Evolutionary conservation across 208 protist species (phyloP), one percentile per base, ranked within the genome.

Genomic region (Acanthamoeba triangularis): DNA sequence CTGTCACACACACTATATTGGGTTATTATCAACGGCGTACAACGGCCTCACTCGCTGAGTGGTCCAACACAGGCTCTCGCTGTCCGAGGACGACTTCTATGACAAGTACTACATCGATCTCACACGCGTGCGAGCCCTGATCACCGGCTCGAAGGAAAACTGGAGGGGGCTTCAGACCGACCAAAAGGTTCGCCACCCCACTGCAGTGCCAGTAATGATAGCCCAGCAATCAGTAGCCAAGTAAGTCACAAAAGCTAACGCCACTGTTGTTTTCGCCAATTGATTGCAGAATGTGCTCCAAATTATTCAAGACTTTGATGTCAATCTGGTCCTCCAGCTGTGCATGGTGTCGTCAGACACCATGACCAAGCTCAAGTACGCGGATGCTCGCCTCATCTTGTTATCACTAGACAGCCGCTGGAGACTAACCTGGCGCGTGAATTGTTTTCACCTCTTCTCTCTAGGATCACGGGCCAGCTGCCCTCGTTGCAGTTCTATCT

Each of bases 241-340:
- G n/a, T n/a, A n/a, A n/a, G n/a, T n/a, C 52, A 18, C 52, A 18
- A 7, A 5, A 6, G 23, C 20, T 63, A 63, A 63, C 56, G 20
- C 41, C 4, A 7, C 11, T 1, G 30, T 76, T 30, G 7, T 37
- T 37, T 25, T 11, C 41, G 6, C 7, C 14, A 76, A 11, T 41
- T n/a, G 6, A 35, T 76, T 18, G 30, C 52, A 88, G 80, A 92
- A 52, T 20, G 61, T 67, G 4, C 54, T 92, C 14, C 87, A 92
- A 92, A 92, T 92, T 28, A 92, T 92, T 16, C 87, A 67, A 74
- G 63, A 74, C 63, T 92, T 92, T 52, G 61, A 92, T 14, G 87
- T 92, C 33, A 92, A 92, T 28, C 47, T 92, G 63, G 54, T 67
- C 6, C 28, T 92, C 8, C 87, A 92, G 35, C 61, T 92, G 23